Conservation (phyloP, 2,329 filamentous ascomycete genomes). For the Fusarium setosum region DNA sequence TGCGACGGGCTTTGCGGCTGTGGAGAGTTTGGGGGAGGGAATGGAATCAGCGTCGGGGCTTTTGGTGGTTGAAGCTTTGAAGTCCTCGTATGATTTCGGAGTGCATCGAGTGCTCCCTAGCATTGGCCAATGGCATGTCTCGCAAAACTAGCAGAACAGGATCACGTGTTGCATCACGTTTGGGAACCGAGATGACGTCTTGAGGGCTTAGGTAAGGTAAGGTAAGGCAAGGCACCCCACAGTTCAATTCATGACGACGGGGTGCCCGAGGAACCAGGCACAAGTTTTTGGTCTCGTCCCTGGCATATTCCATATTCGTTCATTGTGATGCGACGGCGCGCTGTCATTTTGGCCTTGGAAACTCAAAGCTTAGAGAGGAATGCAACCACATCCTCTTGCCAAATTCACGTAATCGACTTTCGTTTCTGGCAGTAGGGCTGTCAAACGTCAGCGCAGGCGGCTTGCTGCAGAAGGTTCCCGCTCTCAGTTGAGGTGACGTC, state of each 20-base stretch:
- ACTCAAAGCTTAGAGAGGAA: conserved; percentile 25
- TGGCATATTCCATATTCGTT: conserved; percentile 19
- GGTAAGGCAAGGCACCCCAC: no score
- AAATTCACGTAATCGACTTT: conserved; percentile 21
- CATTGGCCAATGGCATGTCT: conserved; percentile 44
- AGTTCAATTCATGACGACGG: no score
- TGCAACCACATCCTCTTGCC: conserved; percentile 26
- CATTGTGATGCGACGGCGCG: conserved; percentile 27
- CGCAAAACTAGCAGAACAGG: not conserved
- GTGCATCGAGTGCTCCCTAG: conserved; percentile 31
- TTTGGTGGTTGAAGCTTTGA: conserved; percentile 40
- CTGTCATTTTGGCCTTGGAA: conserved; percentile 23
- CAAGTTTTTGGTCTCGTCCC: conserved; percentile 13
- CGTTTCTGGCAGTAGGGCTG: conserved; percentile 17
- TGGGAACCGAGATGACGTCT: conserved; percentile 29
- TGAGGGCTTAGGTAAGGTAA: not conserved
- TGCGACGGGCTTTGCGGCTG: conserved; percentile 36
- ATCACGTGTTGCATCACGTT: conserved; percentile 35
- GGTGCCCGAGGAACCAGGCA: conserved; percentile 17
- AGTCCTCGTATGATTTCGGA: conserved; percentile 49
- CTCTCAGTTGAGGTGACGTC: conserved; percentile 24
- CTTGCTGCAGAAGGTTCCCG: conserved; percentile 30
- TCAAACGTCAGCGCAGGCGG: conserved; percentile 30
- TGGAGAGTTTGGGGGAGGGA: conserved; percentile 24
- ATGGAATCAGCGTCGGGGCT: conserved; percentile 29